Evolutionary conservation across 257 asterid genomes (phyloP).

Genomic region (Gardenia jasminoides): DNA sequence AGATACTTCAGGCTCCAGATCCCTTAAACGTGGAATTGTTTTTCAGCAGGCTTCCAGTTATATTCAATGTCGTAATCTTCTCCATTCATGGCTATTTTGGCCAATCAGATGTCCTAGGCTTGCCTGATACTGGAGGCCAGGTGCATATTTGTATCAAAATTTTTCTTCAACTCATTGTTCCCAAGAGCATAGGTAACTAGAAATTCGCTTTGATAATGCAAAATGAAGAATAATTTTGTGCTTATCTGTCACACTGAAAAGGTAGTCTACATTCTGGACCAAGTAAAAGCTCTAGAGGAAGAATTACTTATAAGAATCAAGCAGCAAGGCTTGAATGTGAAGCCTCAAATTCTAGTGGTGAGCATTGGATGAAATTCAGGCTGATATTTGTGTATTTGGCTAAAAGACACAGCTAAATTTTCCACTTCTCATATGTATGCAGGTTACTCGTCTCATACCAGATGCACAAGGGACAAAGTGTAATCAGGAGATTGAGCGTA

Average conservation of each 20-base stretch:
- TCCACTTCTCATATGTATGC: constrained; percentile 13
- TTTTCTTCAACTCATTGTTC: not conserved
- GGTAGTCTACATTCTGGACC: constrained; percentile 91
- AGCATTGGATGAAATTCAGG: not conserved
- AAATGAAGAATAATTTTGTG: no score
- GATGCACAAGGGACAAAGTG: constrained; percentile 79
- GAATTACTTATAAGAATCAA: constrained; percentile 63
- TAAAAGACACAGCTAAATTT: no score
- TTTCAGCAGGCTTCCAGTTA: constrained; percentile 60
- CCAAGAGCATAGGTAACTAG: not conserved
- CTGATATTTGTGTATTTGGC: not conserved
- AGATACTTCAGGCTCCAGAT: constrained; percentile 79
- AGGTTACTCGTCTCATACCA: constrained; percentile 79
- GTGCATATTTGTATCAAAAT: constrained; percentile 23
- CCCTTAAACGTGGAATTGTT: constrained; percentile 53
- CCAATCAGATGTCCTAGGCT: constrained; percentile 81
- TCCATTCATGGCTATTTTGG: constrained; percentile 89
- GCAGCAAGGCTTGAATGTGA: constrained; percentile 65
- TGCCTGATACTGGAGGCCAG: constrained; percentile 93
- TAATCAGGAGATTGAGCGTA: constrained; percentile 70
- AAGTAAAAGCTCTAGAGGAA: constrained; percentile 78
- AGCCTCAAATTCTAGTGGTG: constrained; percentile 82
- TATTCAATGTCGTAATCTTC: constrained; percentile 65
- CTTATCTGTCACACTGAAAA: constrained; percentile 13
- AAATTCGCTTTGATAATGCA: not conserved